phyloP scores from a whole-genome alignment of 1,139 yeast genomes.

The Debaryomycetaceae sp. region DNA sequence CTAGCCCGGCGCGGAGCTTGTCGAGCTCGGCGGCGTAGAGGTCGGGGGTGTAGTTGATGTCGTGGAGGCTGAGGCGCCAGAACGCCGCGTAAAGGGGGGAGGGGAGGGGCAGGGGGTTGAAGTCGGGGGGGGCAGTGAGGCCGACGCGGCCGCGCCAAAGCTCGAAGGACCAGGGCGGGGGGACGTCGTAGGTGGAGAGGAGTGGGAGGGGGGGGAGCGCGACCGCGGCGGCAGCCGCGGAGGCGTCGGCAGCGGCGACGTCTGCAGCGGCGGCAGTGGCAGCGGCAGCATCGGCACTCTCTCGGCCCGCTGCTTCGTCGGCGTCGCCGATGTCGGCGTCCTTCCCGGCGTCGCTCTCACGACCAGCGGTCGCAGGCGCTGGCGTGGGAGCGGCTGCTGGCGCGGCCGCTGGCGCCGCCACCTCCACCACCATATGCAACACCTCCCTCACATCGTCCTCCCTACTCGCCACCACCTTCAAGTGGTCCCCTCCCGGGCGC shows the following conservation, averaged over 20 bases:
- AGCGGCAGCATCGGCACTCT: too few relatives aligned
- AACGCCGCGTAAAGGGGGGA: constrained; percentile 53
- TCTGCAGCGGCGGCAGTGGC: too few relatives aligned
- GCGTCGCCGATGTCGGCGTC: constrained; percentile 23
- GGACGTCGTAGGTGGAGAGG: constrained; percentile 48
- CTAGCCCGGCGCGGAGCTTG: constrained; percentile 31
- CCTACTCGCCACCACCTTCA: constrained; percentile 68
- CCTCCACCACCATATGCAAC: constrained; percentile 58
- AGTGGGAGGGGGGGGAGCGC: constrained; percentile 22
- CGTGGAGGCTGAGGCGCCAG: constrained; percentile 77
- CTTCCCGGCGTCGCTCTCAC: constrained; percentile 48
- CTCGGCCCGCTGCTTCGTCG: too few relatives aligned
- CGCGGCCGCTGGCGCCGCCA: too few relatives aligned
- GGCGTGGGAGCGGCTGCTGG: too few relatives aligned
- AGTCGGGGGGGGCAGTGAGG: neutral
- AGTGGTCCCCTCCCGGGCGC: constrained; percentile 52
- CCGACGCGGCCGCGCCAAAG: constrained; percentile 57
- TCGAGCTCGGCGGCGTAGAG: constrained; percentile 49
- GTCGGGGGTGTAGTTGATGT: constrained; percentile 52
- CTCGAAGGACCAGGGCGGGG: constrained; percentile 70
- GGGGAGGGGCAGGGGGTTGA: constrained; percentile 8
- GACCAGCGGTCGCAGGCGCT: too few relatives aligned
- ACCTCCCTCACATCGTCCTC: constrained; percentile 70
- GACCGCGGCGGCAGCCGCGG: too few relatives aligned
- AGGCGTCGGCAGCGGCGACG: too few relatives aligned